A percentile compares a stretch with the other conserved stretches of the same genome.
These are phyloP conservation scores for Elymus sibiricus DNA, from an alignment of 176 grass and related monocot genomes.

Conservation along the genomic window DNA sequence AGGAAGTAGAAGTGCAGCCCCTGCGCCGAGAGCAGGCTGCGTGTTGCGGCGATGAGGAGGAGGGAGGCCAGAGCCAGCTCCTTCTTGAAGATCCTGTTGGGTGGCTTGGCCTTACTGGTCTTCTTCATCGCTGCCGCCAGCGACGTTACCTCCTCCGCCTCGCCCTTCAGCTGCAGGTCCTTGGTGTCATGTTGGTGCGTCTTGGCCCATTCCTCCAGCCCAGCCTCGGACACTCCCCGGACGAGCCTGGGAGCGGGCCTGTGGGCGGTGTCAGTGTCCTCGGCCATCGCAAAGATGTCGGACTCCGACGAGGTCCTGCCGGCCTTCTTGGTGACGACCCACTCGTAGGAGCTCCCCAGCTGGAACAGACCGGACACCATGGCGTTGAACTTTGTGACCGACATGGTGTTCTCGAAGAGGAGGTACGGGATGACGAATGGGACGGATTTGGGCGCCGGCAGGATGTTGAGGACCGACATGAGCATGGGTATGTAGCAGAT, in stretches of 20 bases:
- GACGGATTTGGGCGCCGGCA: conserved; percentile 84
- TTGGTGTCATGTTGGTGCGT: conserved; percentile 51
- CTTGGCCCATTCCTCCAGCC: conserved; percentile 58
- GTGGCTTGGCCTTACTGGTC: conserved; percentile 43
- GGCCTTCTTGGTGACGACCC: conserved; percentile 97
- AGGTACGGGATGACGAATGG: conserved; percentile 93
- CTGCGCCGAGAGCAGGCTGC: conserved; percentile 87
- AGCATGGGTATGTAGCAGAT: conserved; percentile 89
- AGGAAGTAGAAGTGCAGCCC: conserved; percentile 98
- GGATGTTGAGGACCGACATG: conserved; percentile 95
- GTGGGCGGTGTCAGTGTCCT: conserved; percentile 32
- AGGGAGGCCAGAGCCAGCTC: conserved; percentile 87
- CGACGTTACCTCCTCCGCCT: not conserved
- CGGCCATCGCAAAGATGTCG: conserved; percentile 55
- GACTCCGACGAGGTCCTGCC: conserved; percentile 80
- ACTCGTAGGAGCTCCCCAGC: conserved; percentile 92
- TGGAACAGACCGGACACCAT: conserved; percentile 96
- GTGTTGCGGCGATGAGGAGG: conserved; percentile 74
- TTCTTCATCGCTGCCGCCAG: conserved; percentile 12
- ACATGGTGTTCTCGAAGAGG: conserved; percentile 99
- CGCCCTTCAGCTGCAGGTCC: not conserved
- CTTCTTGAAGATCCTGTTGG: conserved; percentile 94
- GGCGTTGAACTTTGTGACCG: conserved; percentile 94
- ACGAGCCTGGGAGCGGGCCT: conserved; percentile 26
- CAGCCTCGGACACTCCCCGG: conserved; percentile 70